Base-by-base conservation (phyloP, 805 yeast species). In the Spathaspora passalidarum region DNA sequence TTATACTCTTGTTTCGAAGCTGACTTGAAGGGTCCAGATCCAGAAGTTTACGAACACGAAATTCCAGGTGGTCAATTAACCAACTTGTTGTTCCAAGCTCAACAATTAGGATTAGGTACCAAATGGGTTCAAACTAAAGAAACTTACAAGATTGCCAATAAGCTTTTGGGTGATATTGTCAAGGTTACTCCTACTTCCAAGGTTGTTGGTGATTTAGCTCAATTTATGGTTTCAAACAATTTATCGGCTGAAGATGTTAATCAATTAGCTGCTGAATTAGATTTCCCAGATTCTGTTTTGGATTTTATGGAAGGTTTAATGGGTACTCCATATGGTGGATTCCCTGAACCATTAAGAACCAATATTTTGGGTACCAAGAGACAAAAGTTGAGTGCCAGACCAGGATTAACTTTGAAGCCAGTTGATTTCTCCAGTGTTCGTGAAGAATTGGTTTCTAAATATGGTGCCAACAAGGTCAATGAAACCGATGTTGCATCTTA, bases 61-160 rank as follows among this genome's bases (percentile, higher is more conserved):
- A 94, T 94, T 56, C 99, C 99, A 48, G 99, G 99, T 77, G 99
- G 99, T 54, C 99, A 94, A 75, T 82, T 94, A 70, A 94, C 99
- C 53, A 94, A 94, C 78, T 77, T 94, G 73, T 73, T 95, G 58
- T 94, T 94, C 95, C 99, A 94, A 77, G 99, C 99, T 49, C 96
- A 89, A 72, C 98, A 95, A 73, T 89, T 94, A 61, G 99, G 99
- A 50, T 79, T 94, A 54, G 99, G 99, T 56, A 86, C 87, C 57
- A 90, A 88, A 75, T 94, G 99, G 99, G 78, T 80, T 52, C 95
- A 88, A 73, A 94, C 99, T 43, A 94, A 94, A 79, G 85, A 81
- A 65, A 94, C 97, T 21, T 94, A 94, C 72, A 85, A 84, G 67
- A 85, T 83, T 56, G 99, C 99, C 48, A 94, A 94, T 74, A 70